Base-by-base conservation (phyloP, 306 rosid species). In the Vigna unguiculata region DNA sequence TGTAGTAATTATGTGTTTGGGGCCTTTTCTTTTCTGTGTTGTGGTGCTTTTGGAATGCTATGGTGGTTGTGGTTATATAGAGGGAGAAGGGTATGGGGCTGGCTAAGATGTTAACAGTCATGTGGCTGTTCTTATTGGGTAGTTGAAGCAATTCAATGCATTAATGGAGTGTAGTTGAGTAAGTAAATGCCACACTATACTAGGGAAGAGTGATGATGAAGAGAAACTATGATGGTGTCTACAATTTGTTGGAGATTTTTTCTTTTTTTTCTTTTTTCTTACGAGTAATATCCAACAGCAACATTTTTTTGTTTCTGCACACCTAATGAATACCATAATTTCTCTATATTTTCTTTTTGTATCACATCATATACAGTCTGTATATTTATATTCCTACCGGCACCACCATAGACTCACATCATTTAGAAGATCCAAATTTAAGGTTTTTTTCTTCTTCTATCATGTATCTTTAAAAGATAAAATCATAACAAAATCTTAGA, bases 71-170 rank as follows among this genome's bases (percentile, higher is more conserved):
- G 25, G 12, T 36, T 81, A 51, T 82, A 82, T 76, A 70, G 46
- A 7, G 51, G 70, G 34, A 15, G 30, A 69, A 46, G 48, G 76
- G 58, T 41, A 60, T 9, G 55, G 77, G 24, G 15, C 11, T 43
- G 24, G 15, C 11, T 43, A 16, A 46, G 32, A n/a, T 25, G 19
- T 68, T 57, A 48, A 7, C 2, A 21, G 30, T 22, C 81, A 82
- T n/a, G 74, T 79, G 71, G 46, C 4, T 20, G 60, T 34, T 22
- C 9, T 64, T 71, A 57, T 20, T 9, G 32, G 77, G 85, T 86
- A 11, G 89, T 65, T 86, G 87, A 65, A 0, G 60, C 46, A 41
- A 77, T 82, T 78, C 13, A 80, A 79, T 73, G 85, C 68, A 40
- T 81, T 66, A 78, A 78, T 73, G 81, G 22, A 11, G 1, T 70